Base-by-base conservation (phyloP, 2,329 filamentous ascomycete genomes). In the Chaetomiaceae sp. region DNA sequence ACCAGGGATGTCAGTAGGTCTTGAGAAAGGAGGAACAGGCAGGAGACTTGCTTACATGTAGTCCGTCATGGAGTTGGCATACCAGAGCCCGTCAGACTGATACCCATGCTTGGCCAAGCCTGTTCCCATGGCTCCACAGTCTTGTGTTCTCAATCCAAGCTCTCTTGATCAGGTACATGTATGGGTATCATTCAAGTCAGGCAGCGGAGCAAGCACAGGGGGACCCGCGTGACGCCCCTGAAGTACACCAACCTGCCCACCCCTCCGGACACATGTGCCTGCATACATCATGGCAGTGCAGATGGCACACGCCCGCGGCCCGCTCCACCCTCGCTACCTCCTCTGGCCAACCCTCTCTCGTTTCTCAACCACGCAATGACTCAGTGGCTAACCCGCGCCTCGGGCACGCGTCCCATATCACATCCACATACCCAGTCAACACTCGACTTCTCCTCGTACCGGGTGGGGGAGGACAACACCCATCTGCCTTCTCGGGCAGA, bases 391-490 rank as follows among this genome's bases (percentile, higher is more conserved):
- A 20, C 23, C 48, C 25, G 55, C 42, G 45, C 45, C 52, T 45
- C 55, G n/a, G 23, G n/a, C 45, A 47, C 44, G 33, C 51, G 33
- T 50, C 19, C 36, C 34, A 23, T 38, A 48, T 36, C 45, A 23
- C 38, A 29, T 20, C 38, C 6, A 34, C 6, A 39, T 22, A 49
- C 25, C 43, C 44, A 34, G 52, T 52, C 37, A 31, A n/a, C 37
- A 38, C 33, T 17, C 19, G 20, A 25, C 29, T 17, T 36, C 23
- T 5, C 29, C n/a, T 31, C 8, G 37, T 37, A 22, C 14, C 19
- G 38, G 23, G 47, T 56, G 56, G 54, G 56, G 51, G 47, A 39
- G 17, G 25, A 43, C 48, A 43, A 25, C 51, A 45, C 25, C 25
- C 46, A 22, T 45, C 49, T 43, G 38, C 44, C 25, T 37, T 54